phyloP scores from a whole-genome alignment of 2,329 filamentous ascomycete genomes.

The Fonsecaea pedrosoi region DNA sequence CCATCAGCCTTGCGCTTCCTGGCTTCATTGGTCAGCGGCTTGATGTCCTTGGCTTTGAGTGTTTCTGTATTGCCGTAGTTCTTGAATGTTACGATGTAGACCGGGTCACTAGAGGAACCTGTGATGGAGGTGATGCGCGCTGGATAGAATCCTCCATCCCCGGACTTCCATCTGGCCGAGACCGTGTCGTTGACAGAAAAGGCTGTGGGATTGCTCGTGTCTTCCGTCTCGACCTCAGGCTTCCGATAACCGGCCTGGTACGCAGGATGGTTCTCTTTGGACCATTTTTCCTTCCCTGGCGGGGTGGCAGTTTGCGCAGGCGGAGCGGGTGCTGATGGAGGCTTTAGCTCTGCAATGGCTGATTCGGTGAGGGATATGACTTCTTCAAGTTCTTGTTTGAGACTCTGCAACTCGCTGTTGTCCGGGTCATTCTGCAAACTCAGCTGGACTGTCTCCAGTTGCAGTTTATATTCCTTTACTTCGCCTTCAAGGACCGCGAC shows the following conservation, averaged over 20 bases:
- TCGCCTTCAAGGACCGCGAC: conserved; percentile 55
- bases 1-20: conserved; percentile 88
- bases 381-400: conserved; percentile 81
- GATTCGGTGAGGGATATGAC: conserved; percentile 80
- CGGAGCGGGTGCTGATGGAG: conserved; percentile 54
- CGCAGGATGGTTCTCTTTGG: conserved; percentile 79
- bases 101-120: conserved; percentile 85
- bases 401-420: conserved; percentile 75
- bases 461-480: conserved; percentile 66
- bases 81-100: conserved; percentile 95
- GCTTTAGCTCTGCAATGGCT: conserved; percentile 80
- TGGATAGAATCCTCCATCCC: conserved; percentile 88
- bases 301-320: conserved; percentile 56
- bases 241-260: conserved; percentile 67
- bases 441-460: conserved; percentile 79
- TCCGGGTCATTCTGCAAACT: conserved; percentile 81
- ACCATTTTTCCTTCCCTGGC: conserved; percentile 74
- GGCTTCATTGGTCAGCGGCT: conserved; percentile 73
- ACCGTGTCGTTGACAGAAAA: conserved; percentile 91
- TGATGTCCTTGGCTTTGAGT: conserved; percentile 79
- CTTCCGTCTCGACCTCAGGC: conserved; percentile 59
- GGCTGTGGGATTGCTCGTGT: conserved; percentile 51
- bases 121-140: conserved; percentile 93
- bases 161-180: conserved; percentile 86
- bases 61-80: conserved; percentile 83